These are phyloP conservation scores for Kokia cookei DNA, from an alignment of 441 rosid genomes.

Conservation along the genomic window DNA sequence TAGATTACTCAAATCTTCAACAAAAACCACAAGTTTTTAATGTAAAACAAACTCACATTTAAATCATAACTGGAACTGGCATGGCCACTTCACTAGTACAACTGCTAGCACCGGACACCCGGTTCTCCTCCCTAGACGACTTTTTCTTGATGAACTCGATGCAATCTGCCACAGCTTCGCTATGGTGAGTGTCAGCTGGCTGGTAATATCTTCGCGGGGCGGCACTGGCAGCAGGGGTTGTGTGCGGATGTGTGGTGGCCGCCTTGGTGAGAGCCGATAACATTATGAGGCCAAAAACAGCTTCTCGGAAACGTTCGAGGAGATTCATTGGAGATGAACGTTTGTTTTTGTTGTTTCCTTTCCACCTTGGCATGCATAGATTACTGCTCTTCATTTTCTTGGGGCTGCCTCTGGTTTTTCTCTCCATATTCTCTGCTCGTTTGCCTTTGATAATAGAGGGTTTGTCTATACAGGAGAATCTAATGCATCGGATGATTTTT, in stretches of 20 bases:
- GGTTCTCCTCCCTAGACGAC: slow-evolving; percentile 12
- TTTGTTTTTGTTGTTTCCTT: slow-evolving; percentile 16
- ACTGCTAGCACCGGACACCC: slow-evolving; percentile 9
- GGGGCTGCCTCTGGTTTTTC: slow-evolving; percentile 12
- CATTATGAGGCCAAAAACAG: slow-evolving; percentile 67
- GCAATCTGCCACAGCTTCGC: slow-evolving; percentile 72
- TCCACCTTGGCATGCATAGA: slow-evolving; percentile 58
- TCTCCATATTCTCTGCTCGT: slow-evolving; percentile 17
- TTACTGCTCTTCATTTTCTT: slow-evolving; percentile 29
- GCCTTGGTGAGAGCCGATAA: slow-evolving; percentile 50
- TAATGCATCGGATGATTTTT: not conserved
- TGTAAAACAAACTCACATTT: not conserved
- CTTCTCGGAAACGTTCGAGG: slow-evolving; percentile 64
- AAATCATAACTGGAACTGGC: slow-evolving; percentile 21
- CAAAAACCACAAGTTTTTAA: not conserved
- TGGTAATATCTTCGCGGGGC: slow-evolving; percentile 6
- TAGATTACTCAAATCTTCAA: not conserved
- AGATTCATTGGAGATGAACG: slow-evolving; percentile 43
- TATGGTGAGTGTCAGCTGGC: slow-evolving; percentile 36
- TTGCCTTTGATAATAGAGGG: not conserved
- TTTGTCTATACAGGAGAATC: slow-evolving; percentile 16
- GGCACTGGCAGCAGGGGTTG: not conserved
- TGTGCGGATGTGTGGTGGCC: not conserved
- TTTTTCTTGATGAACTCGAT: slow-evolving; percentile 75
- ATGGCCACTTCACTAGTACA: slow-evolving; percentile 17